phyloP scores from a whole-genome alignment of 257 asterid species.

The Nicotiana undulata region DNA sequence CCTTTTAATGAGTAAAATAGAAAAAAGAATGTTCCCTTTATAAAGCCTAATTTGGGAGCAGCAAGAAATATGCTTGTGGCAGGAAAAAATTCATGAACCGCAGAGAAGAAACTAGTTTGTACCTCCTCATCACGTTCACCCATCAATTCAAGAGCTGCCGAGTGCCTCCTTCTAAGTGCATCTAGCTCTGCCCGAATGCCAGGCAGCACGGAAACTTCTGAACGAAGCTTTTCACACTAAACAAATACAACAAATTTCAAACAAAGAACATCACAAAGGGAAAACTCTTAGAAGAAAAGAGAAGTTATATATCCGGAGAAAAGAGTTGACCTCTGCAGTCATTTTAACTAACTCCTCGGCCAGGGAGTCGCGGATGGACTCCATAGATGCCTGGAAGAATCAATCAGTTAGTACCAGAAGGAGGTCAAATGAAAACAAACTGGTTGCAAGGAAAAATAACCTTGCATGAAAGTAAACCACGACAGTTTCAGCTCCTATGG shows the following conservation, averaged over 20 bases:
- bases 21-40: not conserved
- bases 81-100: not conserved
- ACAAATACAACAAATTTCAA: not conserved
- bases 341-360: slow-evolving; percentile 96
- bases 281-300: not conserved
- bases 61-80: not conserved
- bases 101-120: slow-evolving; percentile 2
- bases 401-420: not conserved
- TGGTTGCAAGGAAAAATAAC: not conserved
- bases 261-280: not conserved
- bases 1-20: not conserved
- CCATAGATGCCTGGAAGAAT: slow-evolving; percentile 75
- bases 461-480: not conserved
- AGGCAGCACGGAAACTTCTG: slow-evolving; percentile 78
- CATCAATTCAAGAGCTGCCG: slow-evolving; percentile 96
- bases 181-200: slow-evolving; percentile 91
- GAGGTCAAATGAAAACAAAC: not conserved
- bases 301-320: not conserved
- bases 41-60: not conserved
- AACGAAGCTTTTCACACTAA: slow-evolving; percentile 74
- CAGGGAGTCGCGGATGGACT: slow-evolving; percentile 94
- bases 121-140: slow-evolving; percentile 99
- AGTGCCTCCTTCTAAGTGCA: slow-evolving; percentile 87
- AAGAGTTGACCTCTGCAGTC: slow-evolving; percentile 71
- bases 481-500: not conserved